Evolutionary conservation across 345 rosid species (phyloP).

Genomic region (Cardamine chenopodiifolia): DNA sequence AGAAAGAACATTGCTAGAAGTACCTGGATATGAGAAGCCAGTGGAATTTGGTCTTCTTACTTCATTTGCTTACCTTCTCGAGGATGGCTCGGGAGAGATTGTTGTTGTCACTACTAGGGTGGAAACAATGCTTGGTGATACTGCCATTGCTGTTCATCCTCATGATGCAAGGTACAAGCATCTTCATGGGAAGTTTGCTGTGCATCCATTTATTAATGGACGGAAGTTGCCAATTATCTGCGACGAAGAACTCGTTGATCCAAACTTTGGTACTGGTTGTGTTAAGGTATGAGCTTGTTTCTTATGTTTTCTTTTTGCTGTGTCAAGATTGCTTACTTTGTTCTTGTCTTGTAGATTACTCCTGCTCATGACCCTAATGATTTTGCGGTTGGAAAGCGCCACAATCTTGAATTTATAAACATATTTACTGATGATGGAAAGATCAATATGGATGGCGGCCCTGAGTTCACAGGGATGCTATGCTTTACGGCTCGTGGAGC

Average conservation of each 20-base stretch:
- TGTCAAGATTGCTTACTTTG: neutral
- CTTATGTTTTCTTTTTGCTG: neutral
- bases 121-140: slow-evolving; percentile 98
- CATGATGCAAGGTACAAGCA: slow-evolving; percentile 76
- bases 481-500: slow-evolving; percentile 90
- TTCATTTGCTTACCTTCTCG: slow-evolving; percentile 87
- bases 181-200: slow-evolving; percentile 81
- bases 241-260: slow-evolving; percentile 83
- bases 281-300: slow-evolving; percentile 64
- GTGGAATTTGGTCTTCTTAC: slow-evolving; percentile 94
- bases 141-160: slow-evolving; percentile 94
- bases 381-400: slow-evolving; percentile 91
- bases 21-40: slow-evolving; percentile 82
- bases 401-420: slow-evolving; percentile 74
- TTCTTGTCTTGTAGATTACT: slow-evolving; percentile 66
- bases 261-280: slow-evolving; percentile 90
- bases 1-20: slow-evolving; percentile 58
- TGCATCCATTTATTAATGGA: slow-evolving; percentile 81
- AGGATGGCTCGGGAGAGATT: slow-evolving; percentile 77
- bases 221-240: slow-evolving; percentile 78
- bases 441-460: slow-evolving; percentile 81
- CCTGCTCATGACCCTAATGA: slow-evolving; percentile 99
- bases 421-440: slow-evolving; percentile 91
- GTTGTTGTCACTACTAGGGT: slow-evolving; percentile 96
- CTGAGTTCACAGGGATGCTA: slow-evolving; percentile 79